Evolutionary conservation across 2,329 filamentous ascomycete genomes (phyloP), one percentile per base, ranked within the genome.

Genomic region (Diaporthe sp.): DNA sequence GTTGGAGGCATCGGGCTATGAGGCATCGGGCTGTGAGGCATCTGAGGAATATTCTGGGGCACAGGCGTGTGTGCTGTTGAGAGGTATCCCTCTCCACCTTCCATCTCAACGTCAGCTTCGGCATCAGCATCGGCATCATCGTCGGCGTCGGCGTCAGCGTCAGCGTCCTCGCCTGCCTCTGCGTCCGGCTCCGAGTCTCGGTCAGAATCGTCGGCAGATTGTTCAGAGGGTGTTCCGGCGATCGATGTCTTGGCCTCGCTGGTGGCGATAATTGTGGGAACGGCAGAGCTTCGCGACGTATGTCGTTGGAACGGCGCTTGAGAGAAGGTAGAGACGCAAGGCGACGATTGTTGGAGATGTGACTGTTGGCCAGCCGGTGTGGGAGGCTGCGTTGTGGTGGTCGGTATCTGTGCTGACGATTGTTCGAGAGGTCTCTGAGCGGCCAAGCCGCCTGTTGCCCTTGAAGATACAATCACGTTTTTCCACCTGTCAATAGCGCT

Each of bases 401-500:
- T 76, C 35, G 79, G 76, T 3, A 77, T 76, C 19, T 78, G 73
- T 30, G 72, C 68, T 0, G 76, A 53, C 0, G 75, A 35, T 66
- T 84, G 83, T 25, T 87, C 85, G 17, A 92, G 80, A 2, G 87
- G 77, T 58, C 84, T 85, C 76, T 92, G 90, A 3, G 85, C 84
- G 65, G 82, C 82, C 82, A 91, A 85, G 25, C 89, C 88, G 22
- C 76, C 78, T 4, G 82, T 80, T 6, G 82, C 83, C 53, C 89
- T 85, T 3, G 86, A 84, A 8, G 88, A 86, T n/a, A 86, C 83
- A 17, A 92, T 88, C 22, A 92, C 89, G 6, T 83, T 85, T 81
- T 91, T 92, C 91, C 91, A 93, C 39, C 90, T 85, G 56, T 89
- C 87, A 73, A 93, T 91, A 2, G 87, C 87, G n/a, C 84, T 83